A percentile compares a stretch with the other conserved stretches of the same genome.
phyloP scores from a whole-genome alignment of 2,329 filamentous ascomycete genomes.

The Fusarium goolgardi region DNA sequence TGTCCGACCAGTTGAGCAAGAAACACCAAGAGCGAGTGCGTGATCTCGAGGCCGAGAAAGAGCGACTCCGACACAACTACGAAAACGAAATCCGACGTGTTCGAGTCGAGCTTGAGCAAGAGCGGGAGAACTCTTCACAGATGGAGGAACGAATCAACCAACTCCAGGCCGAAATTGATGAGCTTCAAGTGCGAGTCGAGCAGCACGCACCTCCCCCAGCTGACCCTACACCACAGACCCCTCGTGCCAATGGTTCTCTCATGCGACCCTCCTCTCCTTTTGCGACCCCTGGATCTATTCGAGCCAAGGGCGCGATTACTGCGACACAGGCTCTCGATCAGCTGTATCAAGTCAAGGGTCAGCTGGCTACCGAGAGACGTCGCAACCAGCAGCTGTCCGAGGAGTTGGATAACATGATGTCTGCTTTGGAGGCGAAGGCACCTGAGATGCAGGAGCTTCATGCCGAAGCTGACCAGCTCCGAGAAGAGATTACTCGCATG shows the following conservation, averaged over 20 bases:
- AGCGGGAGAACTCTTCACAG: constrained; percentile 59
- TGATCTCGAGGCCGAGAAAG: constrained; percentile 74
- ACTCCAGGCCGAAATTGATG: constrained; percentile 66
- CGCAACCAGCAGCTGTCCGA: constrained; percentile 78
- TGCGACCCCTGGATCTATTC: constrained; percentile 66
- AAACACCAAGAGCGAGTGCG: constrained; percentile 77
- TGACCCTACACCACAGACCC: constrained; percentile 69
- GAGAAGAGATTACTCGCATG: constrained; percentile 84
- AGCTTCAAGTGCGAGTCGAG: constrained; percentile 62
- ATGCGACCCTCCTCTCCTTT: constrained; percentile 70
- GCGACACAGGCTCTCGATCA: constrained; percentile 73
- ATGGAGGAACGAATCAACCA: constrained; percentile 62
- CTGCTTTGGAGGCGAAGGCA: constrained; percentile 83
- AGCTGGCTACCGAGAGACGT: constrained; percentile 79
- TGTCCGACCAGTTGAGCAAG: constrained; percentile 80
- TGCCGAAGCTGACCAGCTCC: constrained; percentile 81
- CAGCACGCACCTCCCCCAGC: constrained; percentile 53
- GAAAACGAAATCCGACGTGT: constrained; percentile 69
- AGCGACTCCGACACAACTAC: constrained; percentile 70
- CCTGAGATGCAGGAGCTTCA: constrained; percentile 90
- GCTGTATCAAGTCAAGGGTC: constrained; percentile 74
- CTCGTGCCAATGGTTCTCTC: constrained; percentile 67
- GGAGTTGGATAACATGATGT: constrained; percentile 86
- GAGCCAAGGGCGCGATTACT: constrained; percentile 66
- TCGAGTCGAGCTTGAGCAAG: constrained; percentile 67